These are phyloP conservation scores for Pleurotus sapidus DNA, from an alignment of 768 basidiomycete genomes.

Conservation along the genomic window DNA sequence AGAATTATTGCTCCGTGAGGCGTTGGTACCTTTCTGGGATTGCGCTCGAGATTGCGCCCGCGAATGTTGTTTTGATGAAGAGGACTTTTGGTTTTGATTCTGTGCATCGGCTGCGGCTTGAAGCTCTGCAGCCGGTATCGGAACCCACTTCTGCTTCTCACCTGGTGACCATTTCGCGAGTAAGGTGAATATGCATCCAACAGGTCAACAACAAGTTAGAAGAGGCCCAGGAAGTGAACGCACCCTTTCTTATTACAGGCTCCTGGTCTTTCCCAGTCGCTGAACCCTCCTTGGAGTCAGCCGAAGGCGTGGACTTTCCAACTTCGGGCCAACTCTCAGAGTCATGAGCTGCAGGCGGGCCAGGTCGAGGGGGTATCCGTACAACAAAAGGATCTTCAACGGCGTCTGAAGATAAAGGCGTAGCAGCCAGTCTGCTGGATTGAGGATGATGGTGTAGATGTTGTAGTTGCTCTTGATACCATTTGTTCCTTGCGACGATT, in stretches of 20 bases:
- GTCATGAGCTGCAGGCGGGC: constrained; percentile 28
- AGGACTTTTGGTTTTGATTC: constrained; percentile 8
- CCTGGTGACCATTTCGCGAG: constrained; percentile 21
- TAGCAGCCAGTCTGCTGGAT: neutral
- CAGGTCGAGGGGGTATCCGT: neutral
- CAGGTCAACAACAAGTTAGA: neutral
- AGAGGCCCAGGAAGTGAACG: constrained; percentile 10
- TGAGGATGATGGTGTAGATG: neutral
- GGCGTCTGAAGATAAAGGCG: neutral
- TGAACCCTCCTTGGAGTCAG: constrained; percentile 11
- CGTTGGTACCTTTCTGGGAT: constrained; percentile 9
- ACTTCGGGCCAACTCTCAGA: constrained; percentile 43
- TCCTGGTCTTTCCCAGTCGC: constrained; percentile 1
- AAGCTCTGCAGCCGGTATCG: constrained; percentile 54
- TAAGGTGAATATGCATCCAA: neutral
- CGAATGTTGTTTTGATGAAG: neutral
- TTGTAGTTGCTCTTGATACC: constrained; percentile 10
- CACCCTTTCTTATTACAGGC: constrained; percentile 22
- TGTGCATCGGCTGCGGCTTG: constrained; percentile 49
- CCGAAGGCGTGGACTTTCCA: constrained; percentile 26
- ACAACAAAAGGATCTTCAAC: constrained; percentile 10
- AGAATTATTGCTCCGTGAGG: neutral
- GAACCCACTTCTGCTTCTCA: constrained; percentile 61
- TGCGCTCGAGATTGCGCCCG: constrained; percentile 23
- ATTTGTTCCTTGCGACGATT: constrained; percentile 24